Evolutionary conservation across 2,329 filamentous ascomycete species (phyloP), one percentile per base, ranked within the genome.

Genomic region (Phaeosphaeria sp.): DNA sequence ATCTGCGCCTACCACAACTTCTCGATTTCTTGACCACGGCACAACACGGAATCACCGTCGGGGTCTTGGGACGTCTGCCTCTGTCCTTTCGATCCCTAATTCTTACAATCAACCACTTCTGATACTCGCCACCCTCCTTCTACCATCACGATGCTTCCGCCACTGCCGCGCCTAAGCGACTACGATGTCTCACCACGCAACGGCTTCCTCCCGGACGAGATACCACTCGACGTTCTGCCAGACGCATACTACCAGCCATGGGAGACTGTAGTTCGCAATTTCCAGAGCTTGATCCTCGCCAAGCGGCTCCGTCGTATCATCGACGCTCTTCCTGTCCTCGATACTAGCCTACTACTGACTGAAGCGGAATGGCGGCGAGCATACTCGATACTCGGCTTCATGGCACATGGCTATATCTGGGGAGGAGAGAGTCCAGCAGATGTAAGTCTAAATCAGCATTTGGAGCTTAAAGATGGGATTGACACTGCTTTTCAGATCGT

Each of bases 221-320:
- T 91, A 36, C 95, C 95, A 43, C 83, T 98, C 62, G 88, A 91
- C 60, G 82, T 87, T 54, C 87, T 99, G 15, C 91, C 93, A 9
- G 91, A 97, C 73, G 86, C 90, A 2, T 98, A 97, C 82, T 99
- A 98, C 79, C 89, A 91, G 77, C 92, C 92, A 74, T 99, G 95
- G 95, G 95, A 99, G 80, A 87, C 90, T 46, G 85, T 97, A 49
- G 87, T 90, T 33, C 86, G 89, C 66, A 97, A 97, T 72, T 84
- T 99, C 27, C 95, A 97, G 79, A 88, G 89, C 13, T 82, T 98
- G 58, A 88, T 98, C 51, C 84, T 97, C 55, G 96, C 89, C 78
- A 92, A 90, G 76, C 89, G 93, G 59, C 83, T 99, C 62, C 89
- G 92, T 46, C 86, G 88, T 50, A 87, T 93, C 59, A 86, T 98